These are phyloP conservation scores for Haemoproteus tartakovskyi DNA, from an alignment of 169 alveolate species.

Conservation along the genomic window DNA sequence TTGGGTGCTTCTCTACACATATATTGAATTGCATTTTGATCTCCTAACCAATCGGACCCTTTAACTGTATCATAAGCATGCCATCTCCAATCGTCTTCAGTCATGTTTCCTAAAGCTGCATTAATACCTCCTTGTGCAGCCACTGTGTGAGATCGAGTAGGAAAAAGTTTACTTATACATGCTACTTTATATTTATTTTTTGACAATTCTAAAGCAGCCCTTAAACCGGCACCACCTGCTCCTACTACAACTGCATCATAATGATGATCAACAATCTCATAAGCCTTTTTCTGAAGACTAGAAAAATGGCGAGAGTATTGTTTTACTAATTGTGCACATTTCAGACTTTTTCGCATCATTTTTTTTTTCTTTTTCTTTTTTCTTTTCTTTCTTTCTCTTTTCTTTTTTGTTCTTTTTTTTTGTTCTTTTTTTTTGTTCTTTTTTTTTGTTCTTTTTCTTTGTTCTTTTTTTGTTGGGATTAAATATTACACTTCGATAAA, in stretches of 20 bases:
- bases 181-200: constrained; percentile 86
- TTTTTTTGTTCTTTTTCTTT: no score
- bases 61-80: constrained; percentile 98
- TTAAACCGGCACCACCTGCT: constrained; percentile 98
- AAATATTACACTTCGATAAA: no score
- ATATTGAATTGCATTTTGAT: constrained; percentile 96
- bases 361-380: not conserved
- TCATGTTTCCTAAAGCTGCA: constrained; percentile 94
- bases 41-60: constrained; percentile 99
- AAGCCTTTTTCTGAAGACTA: constrained; percentile 64
- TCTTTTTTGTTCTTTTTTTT: not conserved
- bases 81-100: constrained; percentile 98
- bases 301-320: constrained; percentile 13
- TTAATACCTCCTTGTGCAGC: constrained; percentile 97
- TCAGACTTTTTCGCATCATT: not conserved
- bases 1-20: constrained; percentile 96
- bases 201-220: constrained; percentile 94
- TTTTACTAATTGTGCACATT: not conserved
- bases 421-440: no score
- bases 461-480: no score
- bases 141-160: constrained; percentile 98
- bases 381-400: not conserved
- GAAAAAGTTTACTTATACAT: constrained; percentile 94
- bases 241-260: constrained; percentile 98
- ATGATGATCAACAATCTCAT: constrained; percentile 88